Evolutionary conservation across 768 basidiomycete genomes (phyloP).

Genomic region (Lanmaoa rubissima): DNA sequence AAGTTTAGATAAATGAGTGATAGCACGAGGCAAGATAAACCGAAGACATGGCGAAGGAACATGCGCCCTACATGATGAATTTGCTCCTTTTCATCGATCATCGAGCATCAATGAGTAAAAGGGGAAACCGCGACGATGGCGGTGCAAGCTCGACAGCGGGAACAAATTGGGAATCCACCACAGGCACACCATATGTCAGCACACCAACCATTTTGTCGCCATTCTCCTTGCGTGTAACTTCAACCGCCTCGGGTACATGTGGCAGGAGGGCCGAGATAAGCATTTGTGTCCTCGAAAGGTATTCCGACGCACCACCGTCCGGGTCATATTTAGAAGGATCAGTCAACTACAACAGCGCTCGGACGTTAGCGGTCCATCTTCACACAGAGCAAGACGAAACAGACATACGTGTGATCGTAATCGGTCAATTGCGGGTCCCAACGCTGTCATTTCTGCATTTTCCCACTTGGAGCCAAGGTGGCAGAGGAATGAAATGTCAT

Average conservation of each 20-base stretch:
- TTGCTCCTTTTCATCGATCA: constrained; percentile 17
- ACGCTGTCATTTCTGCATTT: constrained; percentile 7
- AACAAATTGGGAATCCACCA: constrained; percentile 52
- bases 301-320: constrained; percentile 38
- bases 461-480: constrained; percentile 38
- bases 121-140: constrained; percentile 70
- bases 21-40: constrained; percentile 19
- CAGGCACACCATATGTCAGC: constrained; percentile 52
- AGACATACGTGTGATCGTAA: constrained; percentile 29
- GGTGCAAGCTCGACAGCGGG: constrained; percentile 64
- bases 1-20: constrained; percentile 33
- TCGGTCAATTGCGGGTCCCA: constrained; percentile 31
- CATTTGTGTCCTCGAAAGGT: constrained; percentile 56
- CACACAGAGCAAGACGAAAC: constrained; percentile 2
- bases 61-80: constrained; percentile 19
- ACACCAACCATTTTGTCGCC: constrained; percentile 43
- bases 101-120: constrained; percentile 57
- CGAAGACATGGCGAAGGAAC: constrained; percentile 10
- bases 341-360: constrained; percentile 13
- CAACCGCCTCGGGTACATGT: constrained; percentile 17
- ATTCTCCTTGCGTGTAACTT: constrained; percentile 23
- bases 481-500: constrained; percentile 51
- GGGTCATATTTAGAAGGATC: constrained; percentile 14
- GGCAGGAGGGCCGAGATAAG: constrained; percentile 62
- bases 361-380: constrained; percentile 1